Conservation (phyloP, 495 filamentous ascomycete species). For the Penicillium paradoxum region DNA sequence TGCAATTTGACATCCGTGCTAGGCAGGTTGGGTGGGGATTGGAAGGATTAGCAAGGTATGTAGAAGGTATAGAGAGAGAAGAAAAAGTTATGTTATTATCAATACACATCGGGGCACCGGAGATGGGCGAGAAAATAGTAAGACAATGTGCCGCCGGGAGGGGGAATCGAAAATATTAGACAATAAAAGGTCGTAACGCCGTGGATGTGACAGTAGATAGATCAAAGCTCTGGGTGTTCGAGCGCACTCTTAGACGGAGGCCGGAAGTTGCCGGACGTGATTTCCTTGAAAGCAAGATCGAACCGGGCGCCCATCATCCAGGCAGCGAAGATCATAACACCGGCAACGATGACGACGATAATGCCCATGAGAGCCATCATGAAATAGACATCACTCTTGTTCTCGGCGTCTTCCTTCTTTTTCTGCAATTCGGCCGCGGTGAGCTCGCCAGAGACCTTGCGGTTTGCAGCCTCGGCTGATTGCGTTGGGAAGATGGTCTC, state of each 20-base stretch:
- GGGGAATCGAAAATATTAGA: slow-evolving; percentile 29
- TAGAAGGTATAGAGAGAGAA: neutral
- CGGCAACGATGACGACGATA: slow-evolving; percentile 56
- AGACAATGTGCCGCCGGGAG: slow-evolving; percentile 26
- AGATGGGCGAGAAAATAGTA: slow-evolving; percentile 20
- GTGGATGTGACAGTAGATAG: slow-evolving; percentile 14
- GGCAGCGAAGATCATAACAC: slow-evolving; percentile 62
- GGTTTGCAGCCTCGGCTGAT: slow-evolving; percentile 44
- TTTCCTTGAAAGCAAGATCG: slow-evolving; percentile 54
- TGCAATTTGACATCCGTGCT: slow-evolving; percentile 99
- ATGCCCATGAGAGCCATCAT: slow-evolving; percentile 57
- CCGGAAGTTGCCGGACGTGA: slow-evolving; percentile 46
- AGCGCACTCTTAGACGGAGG: slow-evolving; percentile 22
- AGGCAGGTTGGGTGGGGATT: slow-evolving; percentile 2
- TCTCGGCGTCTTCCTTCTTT: slow-evolving; percentile 45
- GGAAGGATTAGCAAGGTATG: neutral
- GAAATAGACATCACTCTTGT: slow-evolving; percentile 56
- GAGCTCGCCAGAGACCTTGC: slow-evolving; percentile 33
- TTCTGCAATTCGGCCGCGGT: slow-evolving; percentile 41
- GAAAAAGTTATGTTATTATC: slow-evolving; percentile 30
- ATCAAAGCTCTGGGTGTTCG: slow-evolving; percentile 22
- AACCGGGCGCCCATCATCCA: slow-evolving; percentile 65
- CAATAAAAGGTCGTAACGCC: slow-evolving; percentile 33
- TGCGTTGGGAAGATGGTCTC: slow-evolving; percentile 87
- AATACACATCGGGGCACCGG: slow-evolving; percentile 28